These are phyloP conservation scores for Ilyonectria destructans DNA, from an alignment of 2,329 filamentous ascomycete species.

Conservation along the genomic window DNA sequence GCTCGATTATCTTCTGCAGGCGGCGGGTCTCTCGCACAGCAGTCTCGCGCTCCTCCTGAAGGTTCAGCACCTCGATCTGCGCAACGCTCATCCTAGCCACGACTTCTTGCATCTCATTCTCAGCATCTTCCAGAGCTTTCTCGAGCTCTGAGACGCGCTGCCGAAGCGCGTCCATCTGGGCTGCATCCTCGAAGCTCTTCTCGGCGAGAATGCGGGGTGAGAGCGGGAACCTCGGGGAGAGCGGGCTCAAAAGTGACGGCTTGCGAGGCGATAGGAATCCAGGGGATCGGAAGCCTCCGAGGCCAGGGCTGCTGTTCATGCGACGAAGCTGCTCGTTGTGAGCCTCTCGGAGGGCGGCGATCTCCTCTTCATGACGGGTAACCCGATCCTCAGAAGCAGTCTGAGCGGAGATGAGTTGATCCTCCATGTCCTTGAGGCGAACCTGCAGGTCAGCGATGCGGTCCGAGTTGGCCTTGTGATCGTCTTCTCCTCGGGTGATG, in stretches of 20 bases:
- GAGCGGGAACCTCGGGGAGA: conserved; percentile 55
- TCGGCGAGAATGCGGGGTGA: conserved; percentile 68
- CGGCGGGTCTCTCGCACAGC: conserved; percentile 80
- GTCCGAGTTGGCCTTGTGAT: conserved; percentile 84
- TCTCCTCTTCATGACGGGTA: conserved; percentile 87
- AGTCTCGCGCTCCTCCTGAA: conserved; percentile 83
- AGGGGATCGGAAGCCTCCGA: conserved; percentile 54
- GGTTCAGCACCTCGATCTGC: conserved; percentile 86
- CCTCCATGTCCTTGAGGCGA: conserved; percentile 86
- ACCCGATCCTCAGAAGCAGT: conserved; percentile 89
- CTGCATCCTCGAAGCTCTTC: conserved; percentile 80
- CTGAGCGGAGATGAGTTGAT: conserved; percentile 87
- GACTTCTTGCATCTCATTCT: conserved; percentile 87
- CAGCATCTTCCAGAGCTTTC: conserved; percentile 72
- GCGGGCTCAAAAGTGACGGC: conserved; percentile 56
- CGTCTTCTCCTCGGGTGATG: conserved; percentile 86
- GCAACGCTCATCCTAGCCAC: conserved; percentile 85
- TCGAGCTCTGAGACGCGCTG: conserved; percentile 89
- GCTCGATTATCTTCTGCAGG: conserved; percentile 77
- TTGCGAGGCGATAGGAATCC: conserved; percentile 52
- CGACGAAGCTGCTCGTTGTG: conserved; percentile 85
- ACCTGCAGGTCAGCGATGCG: conserved; percentile 89
- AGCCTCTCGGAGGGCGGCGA: conserved; percentile 81
- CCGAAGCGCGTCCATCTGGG: conserved; percentile 83
- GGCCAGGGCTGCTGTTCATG: conserved; percentile 67